Percentiles rank a stretch among this genome's conserved stretches.
phyloP scores from a whole-genome alignment of 2,329 filamentous ascomycete species.

The Scortechinia acanthostroma region DNA sequence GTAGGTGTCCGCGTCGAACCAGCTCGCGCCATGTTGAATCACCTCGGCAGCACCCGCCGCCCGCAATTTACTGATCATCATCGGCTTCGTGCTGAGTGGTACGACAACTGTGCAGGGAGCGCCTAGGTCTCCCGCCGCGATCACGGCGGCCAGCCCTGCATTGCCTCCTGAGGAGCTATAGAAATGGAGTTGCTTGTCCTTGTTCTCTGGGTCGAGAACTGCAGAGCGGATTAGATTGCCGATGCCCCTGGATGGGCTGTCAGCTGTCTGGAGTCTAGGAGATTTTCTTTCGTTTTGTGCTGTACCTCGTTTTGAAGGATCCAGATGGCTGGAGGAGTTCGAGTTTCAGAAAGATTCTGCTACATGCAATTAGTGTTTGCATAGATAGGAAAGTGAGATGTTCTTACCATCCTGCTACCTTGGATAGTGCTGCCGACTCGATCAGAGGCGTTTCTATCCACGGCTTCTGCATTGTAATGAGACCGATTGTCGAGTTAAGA shows the following conservation, averaged over 20 bases:
- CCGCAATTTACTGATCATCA: conserved; percentile 67
- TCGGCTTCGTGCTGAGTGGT: conserved; percentile 52
- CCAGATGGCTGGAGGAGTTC: conserved; percentile 79
- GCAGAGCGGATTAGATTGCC: conserved; percentile 61
- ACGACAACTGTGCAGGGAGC: conserved; percentile 71
- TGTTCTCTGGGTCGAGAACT: conserved; percentile 10
- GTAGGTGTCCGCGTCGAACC: conserved; percentile 64
- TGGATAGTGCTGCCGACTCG: conserved; percentile 59
- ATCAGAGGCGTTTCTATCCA: conserved; percentile 70
- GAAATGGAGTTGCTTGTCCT: conserved; percentile 39
- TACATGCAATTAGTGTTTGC: conserved; percentile 13
- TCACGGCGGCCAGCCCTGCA: conserved; percentile 75
- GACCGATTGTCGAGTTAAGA: too few relatives aligned
- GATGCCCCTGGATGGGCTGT: conserved; percentile 64
- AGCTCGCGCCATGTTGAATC: conserved; percentile 59
- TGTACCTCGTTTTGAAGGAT: conserved; percentile 89
- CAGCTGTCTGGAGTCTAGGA: too few relatives aligned
- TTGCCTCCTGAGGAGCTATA: conserved; percentile 79
- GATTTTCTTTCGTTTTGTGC: too few relatives aligned
- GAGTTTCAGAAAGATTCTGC: conserved; percentile 78
- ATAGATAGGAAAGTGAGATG: conserved; percentile 1
- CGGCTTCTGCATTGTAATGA: too few relatives aligned
- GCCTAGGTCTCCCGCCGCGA: conserved; percentile 57
- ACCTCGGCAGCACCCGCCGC: conserved; percentile 65
- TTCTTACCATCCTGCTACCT: conserved; percentile 64